Evolutionary conservation across 108 stramenopile species (phyloP).

Genomic region (Skeletonema costatum): DNA sequence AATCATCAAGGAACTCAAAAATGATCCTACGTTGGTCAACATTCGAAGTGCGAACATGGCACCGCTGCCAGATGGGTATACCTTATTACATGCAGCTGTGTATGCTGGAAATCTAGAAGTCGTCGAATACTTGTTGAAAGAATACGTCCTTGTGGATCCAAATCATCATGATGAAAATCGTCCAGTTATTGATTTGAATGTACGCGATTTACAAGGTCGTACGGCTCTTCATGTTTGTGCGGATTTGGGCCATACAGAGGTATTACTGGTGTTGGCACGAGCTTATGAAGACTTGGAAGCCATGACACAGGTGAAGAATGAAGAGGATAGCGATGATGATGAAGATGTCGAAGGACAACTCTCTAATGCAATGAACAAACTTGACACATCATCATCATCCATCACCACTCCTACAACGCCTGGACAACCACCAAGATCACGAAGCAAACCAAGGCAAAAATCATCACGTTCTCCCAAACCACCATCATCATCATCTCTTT

Average conservation of each 20-base stretch:
- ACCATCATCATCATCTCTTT: background rate
- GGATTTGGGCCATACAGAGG: constrained; percentile 58
- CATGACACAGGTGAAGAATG: constrained; percentile 7
- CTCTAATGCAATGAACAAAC: constrained; percentile 1
- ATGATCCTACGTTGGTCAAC: constrained; percentile 34
- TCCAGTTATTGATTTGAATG: constrained; percentile 32
- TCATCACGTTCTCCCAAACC: constrained; percentile 19
- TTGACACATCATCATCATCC: background rate
- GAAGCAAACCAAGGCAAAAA: background rate
- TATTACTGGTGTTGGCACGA: constrained; percentile 48
- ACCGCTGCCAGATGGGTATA: constrained; percentile 73
- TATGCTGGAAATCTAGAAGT: constrained; percentile 43
- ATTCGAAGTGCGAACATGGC: constrained; percentile 54
- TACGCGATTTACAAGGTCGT: constrained; percentile 62
- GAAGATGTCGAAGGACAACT: constrained; percentile 4
- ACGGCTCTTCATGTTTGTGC: constrained; percentile 89
- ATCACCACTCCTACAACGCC: background rate
- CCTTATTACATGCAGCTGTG: constrained; percentile 73
- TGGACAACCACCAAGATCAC: background rate
- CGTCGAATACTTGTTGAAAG: constrained; percentile 27
- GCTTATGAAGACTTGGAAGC: constrained; percentile 24
- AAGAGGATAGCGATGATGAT: background rate
- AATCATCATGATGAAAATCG: background rate
- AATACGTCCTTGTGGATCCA: background rate
- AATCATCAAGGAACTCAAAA: constrained; percentile 35